Evolutionary conservation across 1,284 basidiomycete genomes (phyloP).

Genomic region (Apiotrichum siamense): DNA sequence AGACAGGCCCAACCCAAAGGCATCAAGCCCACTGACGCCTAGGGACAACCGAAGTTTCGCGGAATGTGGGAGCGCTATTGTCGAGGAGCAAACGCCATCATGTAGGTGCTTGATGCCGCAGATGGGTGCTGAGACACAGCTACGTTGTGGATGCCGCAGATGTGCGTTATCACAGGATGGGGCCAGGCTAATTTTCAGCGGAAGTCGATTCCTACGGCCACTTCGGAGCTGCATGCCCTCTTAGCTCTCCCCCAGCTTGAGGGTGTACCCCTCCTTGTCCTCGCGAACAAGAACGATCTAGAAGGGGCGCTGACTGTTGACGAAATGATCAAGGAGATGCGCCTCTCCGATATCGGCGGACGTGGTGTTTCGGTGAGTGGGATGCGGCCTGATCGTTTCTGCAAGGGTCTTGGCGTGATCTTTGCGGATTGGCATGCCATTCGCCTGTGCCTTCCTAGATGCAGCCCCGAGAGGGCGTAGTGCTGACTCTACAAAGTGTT

Average conservation of each 20-base stretch:
- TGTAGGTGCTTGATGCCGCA: conserved; percentile 56
- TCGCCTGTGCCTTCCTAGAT: no score
- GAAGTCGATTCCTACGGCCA: conserved; percentile 76
- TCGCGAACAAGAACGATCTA: conserved; percentile 95
- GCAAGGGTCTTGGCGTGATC: neutral
- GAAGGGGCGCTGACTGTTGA: conserved; percentile 72
- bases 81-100: conserved; percentile 85
- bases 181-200: conserved; percentile 47
- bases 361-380: conserved; percentile 73
- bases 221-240: conserved; percentile 83
- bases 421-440: no score
- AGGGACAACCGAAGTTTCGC: conserved; percentile 87
- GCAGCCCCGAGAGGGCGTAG: no score
- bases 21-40: neutral
- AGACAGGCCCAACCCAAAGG: no score
- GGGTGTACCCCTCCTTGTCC: conserved; percentile 80
- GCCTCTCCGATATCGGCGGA: conserved; percentile 69
- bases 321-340: conserved; percentile 79
- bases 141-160: conserved; percentile 87
- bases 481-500: conserved; percentile 21
- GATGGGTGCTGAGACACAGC: conserved; percentile 49
- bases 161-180: conserved; percentile 50
- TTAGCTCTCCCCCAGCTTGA: conserved; percentile 65
- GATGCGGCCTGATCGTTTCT: no score
- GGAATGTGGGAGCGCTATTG: conserved; percentile 84